Conservation (phyloP, 192 early-diverging fungal genomes). For the Entomortierella parvispora region DNA sequence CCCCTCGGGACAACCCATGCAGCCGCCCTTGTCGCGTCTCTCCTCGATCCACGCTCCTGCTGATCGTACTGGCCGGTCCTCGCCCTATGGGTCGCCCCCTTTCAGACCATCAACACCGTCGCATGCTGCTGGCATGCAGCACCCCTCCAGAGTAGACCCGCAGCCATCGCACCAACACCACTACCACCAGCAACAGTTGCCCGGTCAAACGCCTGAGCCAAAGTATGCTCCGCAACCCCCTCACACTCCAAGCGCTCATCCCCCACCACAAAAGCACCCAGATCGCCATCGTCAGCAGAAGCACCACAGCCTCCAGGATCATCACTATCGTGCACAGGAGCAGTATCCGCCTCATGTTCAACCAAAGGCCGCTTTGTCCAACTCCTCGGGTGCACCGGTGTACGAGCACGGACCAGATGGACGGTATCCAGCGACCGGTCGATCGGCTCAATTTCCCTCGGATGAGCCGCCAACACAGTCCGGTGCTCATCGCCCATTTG, state of each 20-base stretch:
- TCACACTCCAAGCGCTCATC: neutral
- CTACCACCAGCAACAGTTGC: neutral
- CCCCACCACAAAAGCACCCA: neutral
- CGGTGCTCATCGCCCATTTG: too few species aligned
- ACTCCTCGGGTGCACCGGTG: too few species aligned
- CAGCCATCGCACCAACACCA: too few species aligned
- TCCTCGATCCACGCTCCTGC: neutral
- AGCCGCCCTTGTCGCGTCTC: constrained; percentile 10
- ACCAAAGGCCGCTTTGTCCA: too few species aligned
- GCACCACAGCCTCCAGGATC: too few species aligned
- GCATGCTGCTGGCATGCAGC: constrained; percentile 2
- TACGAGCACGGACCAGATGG: too few species aligned
- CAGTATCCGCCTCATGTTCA: too few species aligned
- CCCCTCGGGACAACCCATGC: neutral
- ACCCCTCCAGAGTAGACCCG: constrained; percentile 24
- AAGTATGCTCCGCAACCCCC: constrained; percentile 15
- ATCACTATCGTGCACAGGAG: too few species aligned
- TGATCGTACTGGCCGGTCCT: constrained; percentile 2
- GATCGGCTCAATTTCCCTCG: too few species aligned
- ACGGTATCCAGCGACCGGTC: too few species aligned
- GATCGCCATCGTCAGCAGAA: neutral
- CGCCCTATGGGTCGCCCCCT: constrained; percentile 2
- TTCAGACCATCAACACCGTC: constrained; percentile 18
- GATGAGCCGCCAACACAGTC: too few species aligned
- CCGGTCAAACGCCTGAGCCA: constrained; percentile 16